These are phyloP conservation scores for Neckera pumila DNA, from an alignment of 225 moss, liverwort and hornwort genomes.

Conservation along the genomic window DNA sequence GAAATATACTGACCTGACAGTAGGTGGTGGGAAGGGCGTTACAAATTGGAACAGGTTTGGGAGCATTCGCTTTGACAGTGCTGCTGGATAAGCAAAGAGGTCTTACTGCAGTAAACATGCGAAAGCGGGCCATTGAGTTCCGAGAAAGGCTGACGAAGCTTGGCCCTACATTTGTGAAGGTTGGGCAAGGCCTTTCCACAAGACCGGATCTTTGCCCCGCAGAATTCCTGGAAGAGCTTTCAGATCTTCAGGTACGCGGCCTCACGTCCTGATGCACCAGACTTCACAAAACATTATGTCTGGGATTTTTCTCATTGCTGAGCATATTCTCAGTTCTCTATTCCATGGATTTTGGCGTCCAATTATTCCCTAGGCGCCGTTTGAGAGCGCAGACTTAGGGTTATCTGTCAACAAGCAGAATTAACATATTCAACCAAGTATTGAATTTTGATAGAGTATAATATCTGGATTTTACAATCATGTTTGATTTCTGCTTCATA, in stretches of 20 bases:
- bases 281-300: neutral
- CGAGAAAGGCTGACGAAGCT: conserved; percentile 56
- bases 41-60: conserved; percentile 62
- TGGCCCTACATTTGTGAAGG: conserved; percentile 96
- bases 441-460: neutral
- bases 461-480: neutral
- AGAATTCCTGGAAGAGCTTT: conserved; percentile 88
- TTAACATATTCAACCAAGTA: neutral
- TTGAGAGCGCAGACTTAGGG: neutral
- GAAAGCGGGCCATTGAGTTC: conserved; percentile 70
- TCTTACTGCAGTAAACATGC: conserved; percentile 54
- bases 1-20: conserved; percentile 32
- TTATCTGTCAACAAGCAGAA: neutral
- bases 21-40: conserved; percentile 81
- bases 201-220: conserved; percentile 91
- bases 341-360: neutral
- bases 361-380: neutral
- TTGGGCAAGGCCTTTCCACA: conserved; percentile 97
- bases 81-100: conserved; percentile 62
- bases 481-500: neutral
- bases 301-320: neutral
- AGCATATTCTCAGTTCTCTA: neutral
- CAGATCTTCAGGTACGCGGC: conserved; percentile 76
- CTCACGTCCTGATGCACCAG: neutral
- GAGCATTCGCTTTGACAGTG: conserved; percentile 53